These are phyloP conservation scores for Nemania diffusa DNA, from an alignment of 2,329 filamentous ascomycete species.

Conservation along the genomic window DNA sequence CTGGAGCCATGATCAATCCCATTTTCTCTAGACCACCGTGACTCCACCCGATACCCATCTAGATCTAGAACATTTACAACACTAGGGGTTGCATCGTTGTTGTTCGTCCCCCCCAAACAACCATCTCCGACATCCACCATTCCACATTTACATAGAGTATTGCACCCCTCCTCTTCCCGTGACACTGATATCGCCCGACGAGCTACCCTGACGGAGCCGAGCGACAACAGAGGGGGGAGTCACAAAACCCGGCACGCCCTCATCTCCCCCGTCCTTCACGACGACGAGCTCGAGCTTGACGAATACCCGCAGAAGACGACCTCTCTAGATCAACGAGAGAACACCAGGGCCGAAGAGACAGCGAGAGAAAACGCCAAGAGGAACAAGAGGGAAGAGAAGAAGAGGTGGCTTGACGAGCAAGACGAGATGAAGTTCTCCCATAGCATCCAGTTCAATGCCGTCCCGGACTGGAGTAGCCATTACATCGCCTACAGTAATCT, in stretches of 20 bases:
- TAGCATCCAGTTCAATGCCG: constrained; percentile 98
- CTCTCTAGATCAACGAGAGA: constrained; percentile 30
- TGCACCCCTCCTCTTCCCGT: constrained; percentile 48
- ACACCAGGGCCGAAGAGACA: constrained; percentile 47
- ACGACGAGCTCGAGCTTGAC: constrained; percentile 48
- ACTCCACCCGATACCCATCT: not conserved
- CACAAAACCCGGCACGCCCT: constrained; percentile 19
- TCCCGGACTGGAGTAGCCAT: constrained; percentile 98
- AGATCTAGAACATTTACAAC: not conserved
- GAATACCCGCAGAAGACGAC: constrained; percentile 47
- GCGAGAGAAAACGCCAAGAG: constrained; percentile 51
- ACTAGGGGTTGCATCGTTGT: not conserved
- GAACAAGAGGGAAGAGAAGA: constrained; percentile 66
- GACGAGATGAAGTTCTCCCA: constrained; percentile 99
- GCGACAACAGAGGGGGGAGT: constrained; percentile 47
- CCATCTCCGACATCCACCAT: constrained; percentile 38
- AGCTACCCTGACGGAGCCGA: constrained; percentile 38
- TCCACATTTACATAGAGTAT: constrained; percentile 38
- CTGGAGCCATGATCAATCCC: constrained; percentile 19
- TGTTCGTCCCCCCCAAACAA: not conserved
- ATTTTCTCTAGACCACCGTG: constrained; percentile 9
- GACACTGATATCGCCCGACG: constrained; percentile 39
- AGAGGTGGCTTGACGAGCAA: constrained; percentile 74
- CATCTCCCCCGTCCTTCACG: constrained; percentile 6
- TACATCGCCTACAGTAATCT: constrained; percentile 99